phyloP scores from a whole-genome alignment of 768 basidiomycete species.

The Naematelia encephala region DNA sequence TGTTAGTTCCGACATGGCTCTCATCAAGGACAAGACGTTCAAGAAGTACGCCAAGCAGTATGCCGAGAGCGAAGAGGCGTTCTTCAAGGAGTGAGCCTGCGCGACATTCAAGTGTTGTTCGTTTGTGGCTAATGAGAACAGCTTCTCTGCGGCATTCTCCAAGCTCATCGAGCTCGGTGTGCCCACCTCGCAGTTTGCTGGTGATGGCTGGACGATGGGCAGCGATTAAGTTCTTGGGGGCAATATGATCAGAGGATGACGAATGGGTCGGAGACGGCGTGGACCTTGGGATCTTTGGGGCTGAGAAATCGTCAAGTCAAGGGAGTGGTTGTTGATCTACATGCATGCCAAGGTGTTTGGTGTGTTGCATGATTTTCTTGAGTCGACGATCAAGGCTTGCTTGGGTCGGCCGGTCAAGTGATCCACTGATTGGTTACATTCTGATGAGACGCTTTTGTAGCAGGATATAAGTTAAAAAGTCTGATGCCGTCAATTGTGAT shows the following conservation, averaged over 20 bases:
- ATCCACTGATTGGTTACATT: no score
- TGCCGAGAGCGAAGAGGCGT: slow-evolving; percentile 75
- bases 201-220: slow-evolving; percentile 74
- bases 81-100: slow-evolving; percentile 82
- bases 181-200: slow-evolving; percentile 69
- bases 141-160: slow-evolving; percentile 75
- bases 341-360: background rate
- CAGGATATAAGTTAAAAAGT: no score
- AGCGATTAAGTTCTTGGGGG: background rate
- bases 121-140: slow-evolving; percentile 44
- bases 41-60: slow-evolving; percentile 83
- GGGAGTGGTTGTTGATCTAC: no score
- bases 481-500: no score
- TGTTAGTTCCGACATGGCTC: slow-evolving; percentile 75
- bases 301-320: background rate
- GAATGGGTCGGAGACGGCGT: background rate
- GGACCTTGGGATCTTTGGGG: background rate
- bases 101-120: no score
- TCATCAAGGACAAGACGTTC: slow-evolving; percentile 87
- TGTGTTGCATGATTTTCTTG: no score
- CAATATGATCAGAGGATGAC: background rate
- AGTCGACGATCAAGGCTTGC: no score
- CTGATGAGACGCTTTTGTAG: no score
- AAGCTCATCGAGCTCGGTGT: slow-evolving; percentile 92
- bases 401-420: background rate